Conservation (phyloP, 768 basidiomycete genomes). For the Panellus pusillus region DNA sequence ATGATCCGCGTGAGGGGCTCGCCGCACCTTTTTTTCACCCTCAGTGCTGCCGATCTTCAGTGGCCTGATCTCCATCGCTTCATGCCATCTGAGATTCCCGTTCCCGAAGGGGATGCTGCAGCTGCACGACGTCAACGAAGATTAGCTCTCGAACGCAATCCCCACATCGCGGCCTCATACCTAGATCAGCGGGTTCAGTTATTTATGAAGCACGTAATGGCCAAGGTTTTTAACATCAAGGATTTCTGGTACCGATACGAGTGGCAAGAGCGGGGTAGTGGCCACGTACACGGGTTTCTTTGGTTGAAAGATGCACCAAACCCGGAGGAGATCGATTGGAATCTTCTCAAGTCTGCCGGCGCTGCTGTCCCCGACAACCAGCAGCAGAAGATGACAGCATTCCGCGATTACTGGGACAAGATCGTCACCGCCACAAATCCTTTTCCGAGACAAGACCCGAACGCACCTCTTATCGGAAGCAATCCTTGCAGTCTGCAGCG, state of each 20-base stretch:
- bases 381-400: conserved; percentile 11
- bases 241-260: conserved; percentile 26
- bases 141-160: conserved; percentile 25
- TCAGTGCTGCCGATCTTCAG: conserved; percentile 16
- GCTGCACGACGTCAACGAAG: conserved; percentile 9
- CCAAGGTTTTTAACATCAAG: conserved; percentile 17
- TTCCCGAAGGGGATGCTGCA: conserved; percentile 14
- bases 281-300: conserved; percentile 27
- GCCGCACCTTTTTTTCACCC: conserved; percentile 13
- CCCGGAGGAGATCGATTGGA: conserved; percentile 17
- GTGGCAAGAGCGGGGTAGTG: conserved; percentile 23
- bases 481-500: conserved; percentile 15
- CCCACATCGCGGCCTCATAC: conserved; percentile 25
- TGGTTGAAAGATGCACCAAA: conserved; percentile 27
- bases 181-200: conserved; percentile 22
- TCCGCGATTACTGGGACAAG: conserved; percentile 7
- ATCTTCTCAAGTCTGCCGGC: conserved; percentile 3
- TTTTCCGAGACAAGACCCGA: conserved; percentile 7
- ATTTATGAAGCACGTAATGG: conserved; percentile 21
- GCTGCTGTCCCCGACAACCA: conserved; percentile 8
- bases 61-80: conserved; percentile 15
- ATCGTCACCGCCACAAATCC: conserved; percentile 18
- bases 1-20: conserved; percentile 3
- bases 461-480: conserved; percentile 8
- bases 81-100: conserved; percentile 21